Percentiles rank a stretch among this genome's conserved stretches.
These are phyloP conservation scores for Teratosphaeria pseudoeucalypti DNA, from an alignment of 2,329 filamentous ascomycete species.

Conservation along the genomic window DNA sequence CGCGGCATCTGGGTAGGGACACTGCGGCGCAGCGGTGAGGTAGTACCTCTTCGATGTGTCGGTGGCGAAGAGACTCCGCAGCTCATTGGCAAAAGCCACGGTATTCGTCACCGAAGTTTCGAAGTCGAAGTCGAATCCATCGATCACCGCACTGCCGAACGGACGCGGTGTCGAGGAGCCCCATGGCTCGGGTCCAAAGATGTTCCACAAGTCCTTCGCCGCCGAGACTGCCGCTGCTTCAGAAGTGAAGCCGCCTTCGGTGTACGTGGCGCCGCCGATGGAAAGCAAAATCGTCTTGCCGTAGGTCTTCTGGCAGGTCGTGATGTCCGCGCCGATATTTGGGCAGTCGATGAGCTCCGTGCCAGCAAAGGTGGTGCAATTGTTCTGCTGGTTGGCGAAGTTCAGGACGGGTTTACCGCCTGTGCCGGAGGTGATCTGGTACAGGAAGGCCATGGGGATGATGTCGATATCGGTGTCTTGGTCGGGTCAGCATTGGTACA, in stretches of 20 bases:
- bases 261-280: constrained; percentile 60
- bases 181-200: constrained; percentile 49
- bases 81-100: constrained; percentile 36
- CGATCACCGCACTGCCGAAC: constrained; percentile 54
- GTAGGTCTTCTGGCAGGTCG: constrained; percentile 48
- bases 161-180: constrained; percentile 44
- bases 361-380: constrained; percentile 50
- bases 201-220: constrained; percentile 57
- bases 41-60: constrained; percentile 31
- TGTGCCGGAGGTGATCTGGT: constrained; percentile 41
- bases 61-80: constrained; percentile 23
- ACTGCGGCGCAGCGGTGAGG: constrained; percentile 32
- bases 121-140: constrained; percentile 71
- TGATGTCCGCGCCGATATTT: constrained; percentile 47
- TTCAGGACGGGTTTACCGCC: constrained; percentile 45
- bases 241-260: constrained; percentile 55
- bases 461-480: constrained; percentile 42
- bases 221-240: constrained; percentile 41
- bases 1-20: constrained; percentile 28
- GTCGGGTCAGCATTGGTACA: neutral
- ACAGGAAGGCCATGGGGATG: constrained; percentile 55
- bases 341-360: constrained; percentile 51
- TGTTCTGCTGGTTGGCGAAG: constrained; percentile 54
- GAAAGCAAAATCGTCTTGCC: constrained; percentile 65
- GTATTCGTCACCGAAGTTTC: constrained; percentile 52